These are phyloP conservation scores for Fusarium luffae DNA, from an alignment of 2,329 filamentous ascomycete species.

Conservation along the genomic window DNA sequence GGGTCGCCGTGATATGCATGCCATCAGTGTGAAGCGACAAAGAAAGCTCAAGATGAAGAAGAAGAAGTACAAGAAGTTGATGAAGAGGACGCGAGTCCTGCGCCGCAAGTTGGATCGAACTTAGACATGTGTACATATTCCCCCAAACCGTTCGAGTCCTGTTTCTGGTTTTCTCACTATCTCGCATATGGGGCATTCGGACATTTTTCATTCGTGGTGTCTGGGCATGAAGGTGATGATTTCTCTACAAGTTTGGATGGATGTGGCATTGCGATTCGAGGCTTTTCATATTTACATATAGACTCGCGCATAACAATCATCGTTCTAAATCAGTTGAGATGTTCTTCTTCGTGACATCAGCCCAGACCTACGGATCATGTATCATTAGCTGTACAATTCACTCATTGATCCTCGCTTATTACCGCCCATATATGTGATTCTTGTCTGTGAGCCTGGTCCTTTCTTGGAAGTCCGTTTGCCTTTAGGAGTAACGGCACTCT, in stretches of 20 bases:
- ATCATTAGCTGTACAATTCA: slow-evolving; percentile 45
- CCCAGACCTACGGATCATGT: slow-evolving; percentile 34
- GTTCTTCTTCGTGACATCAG: slow-evolving; percentile 32
- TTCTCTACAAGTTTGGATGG: slow-evolving; percentile 38
- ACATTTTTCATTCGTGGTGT: slow-evolving; percentile 44
- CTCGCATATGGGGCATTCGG: slow-evolving; percentile 40
- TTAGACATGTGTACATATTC: slow-evolving; percentile 52
- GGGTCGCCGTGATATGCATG: slow-evolving; percentile 70
- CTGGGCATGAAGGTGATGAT: slow-evolving; percentile 47
- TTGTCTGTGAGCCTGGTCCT: not conserved
- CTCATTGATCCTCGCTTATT: slow-evolving; percentile 11
- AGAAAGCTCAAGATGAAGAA: slow-evolving; percentile 99
- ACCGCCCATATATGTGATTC: not conserved
- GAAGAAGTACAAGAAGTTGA: slow-evolving; percentile 99
- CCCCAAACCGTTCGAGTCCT: slow-evolving; percentile 30
- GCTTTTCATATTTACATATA: slow-evolving; percentile 47
- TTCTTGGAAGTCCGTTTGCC: not conserved
- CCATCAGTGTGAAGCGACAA: slow-evolving; percentile 92
- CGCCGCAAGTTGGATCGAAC: slow-evolving; percentile 84
- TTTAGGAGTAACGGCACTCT: not conserved
- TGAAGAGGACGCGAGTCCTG: slow-evolving; percentile 89
- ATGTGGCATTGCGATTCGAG: slow-evolving; percentile 46
- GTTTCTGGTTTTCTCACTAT: slow-evolving; percentile 34
- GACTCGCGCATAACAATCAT: slow-evolving; percentile 51
- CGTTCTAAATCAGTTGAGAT: slow-evolving; percentile 42